Conservation (phyloP, 306 rosid species). For the Fagus crenata region DNA sequence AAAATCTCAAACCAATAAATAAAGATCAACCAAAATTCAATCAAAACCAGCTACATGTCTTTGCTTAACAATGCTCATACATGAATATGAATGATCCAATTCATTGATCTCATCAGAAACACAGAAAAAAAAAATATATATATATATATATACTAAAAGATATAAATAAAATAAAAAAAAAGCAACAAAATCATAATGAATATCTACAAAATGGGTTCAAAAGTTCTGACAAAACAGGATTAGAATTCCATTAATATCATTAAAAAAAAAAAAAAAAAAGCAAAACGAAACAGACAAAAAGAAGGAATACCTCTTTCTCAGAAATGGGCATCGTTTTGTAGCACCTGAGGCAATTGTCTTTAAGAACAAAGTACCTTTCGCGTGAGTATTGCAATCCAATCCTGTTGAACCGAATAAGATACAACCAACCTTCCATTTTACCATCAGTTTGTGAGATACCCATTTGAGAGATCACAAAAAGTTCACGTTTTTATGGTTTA, state of each 20-base stretch:
- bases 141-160: neutral
- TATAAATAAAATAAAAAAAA: neutral
- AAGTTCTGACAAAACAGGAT: neutral
- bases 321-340: constrained; percentile 60
- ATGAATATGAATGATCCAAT: neutral
- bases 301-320: constrained; percentile 47
- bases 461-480: constrained; percentile 34
- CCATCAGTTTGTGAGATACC: constrained; percentile 38
- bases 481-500: constrained; percentile 4
- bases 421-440: constrained; percentile 88
- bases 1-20: neutral
- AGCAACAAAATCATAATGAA: neutral
- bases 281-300: neutral
- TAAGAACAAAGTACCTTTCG: constrained; percentile 65
- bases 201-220: neutral
- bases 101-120: neutral
- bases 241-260: neutral
- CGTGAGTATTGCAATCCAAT: constrained; percentile 61
- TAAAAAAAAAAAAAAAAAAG: neutral
- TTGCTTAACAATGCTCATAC: neutral
- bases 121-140: neutral
- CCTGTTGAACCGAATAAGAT: constrained; percentile 57
- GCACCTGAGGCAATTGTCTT: constrained; percentile 60
- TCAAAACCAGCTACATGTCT: neutral
- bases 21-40: neutral